Evolutionary conservation across 164 flowering plant genomes (phyloP), one percentile per base, ranked within the genome.

Genomic region (Magnolia changhungtana): DNA sequence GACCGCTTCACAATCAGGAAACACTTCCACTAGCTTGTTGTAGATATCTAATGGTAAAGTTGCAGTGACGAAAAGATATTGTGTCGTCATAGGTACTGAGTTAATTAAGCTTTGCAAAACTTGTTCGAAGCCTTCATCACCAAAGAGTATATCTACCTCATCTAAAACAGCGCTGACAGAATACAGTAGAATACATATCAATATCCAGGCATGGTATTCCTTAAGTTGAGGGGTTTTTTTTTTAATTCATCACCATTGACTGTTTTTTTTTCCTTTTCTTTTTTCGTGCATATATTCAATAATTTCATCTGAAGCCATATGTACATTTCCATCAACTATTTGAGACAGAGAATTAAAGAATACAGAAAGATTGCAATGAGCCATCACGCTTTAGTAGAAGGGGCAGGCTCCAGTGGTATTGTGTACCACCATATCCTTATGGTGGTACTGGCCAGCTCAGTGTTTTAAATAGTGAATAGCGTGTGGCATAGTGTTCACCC

Each of bases 51-150:
- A 82, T 16, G 99, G 99, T 78, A 96, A 88, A 55, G 99, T 96
- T 76, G 99, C 99, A 55, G 99, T 96, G 74, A 92, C 98, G 82
- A 96, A 96, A 45, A 96, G 88, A 86, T 94, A 94, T 82, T 96
- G 99, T 63, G 90, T 82, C 19, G 85, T 77, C 70, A 92, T 87
- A 76, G 93, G 94, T 64, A 97, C 86, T 51, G 84, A 82, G 71
- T 79, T 86, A 50, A 91, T 87, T 81, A 94, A 88, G 77, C 79
- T 81, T 77, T 90, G 90, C 72, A 91, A 81, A 45, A 88, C 92
- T 74, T 68, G 87, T 76, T 92, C 93, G 83, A 92, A 94, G 68
- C 87, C 97, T 80, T 94, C 96, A 84, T 94, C 95, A 50, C 85
- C 85, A 73, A 78, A 90, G 72, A 96, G 98, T 80, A 96, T 85